A percentile compares a stretch with the other conserved stretches of the same genome.
Conservation (phyloP, 768 basidiomycete genomes). For the Phanerochaete carnosa region DNA sequence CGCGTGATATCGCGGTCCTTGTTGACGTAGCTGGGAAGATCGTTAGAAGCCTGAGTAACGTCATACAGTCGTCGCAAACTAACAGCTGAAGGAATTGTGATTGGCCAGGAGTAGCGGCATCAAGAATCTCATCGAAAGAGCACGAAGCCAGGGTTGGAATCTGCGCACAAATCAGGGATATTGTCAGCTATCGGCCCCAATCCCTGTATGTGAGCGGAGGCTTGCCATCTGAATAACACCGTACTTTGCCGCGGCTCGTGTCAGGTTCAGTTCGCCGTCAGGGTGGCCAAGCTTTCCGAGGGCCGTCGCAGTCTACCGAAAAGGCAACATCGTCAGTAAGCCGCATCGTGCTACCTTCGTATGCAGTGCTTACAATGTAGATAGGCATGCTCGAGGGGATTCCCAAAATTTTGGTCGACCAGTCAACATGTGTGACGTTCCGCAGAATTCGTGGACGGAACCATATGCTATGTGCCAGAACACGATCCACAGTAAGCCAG, state of each 20-base stretch:
- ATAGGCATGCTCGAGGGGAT: constrained; percentile 64
- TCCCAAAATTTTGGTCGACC: constrained; percentile 79
- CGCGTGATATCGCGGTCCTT: constrained; percentile 83
- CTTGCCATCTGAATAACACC: constrained; percentile 71
- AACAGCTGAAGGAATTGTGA: constrained; percentile 85
- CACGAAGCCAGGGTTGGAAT: constrained; percentile 95
- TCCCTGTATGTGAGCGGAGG: neutral
- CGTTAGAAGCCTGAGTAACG: neutral
- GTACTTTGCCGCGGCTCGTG: constrained; percentile 81
- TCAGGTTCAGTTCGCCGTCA: constrained; percentile 90
- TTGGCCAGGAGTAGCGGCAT: constrained; percentile 70
- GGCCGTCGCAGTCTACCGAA: constrained; percentile 61
- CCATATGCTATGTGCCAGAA: constrained; percentile 18
- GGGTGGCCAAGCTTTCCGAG: constrained; percentile 95
- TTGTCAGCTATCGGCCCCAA: too few species aligned
- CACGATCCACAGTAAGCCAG: neutral
- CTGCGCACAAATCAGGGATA: constrained; percentile 34
- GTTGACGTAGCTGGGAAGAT: constrained; percentile 86
- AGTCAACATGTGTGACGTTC: constrained; percentile 83
- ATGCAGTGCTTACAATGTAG: constrained; percentile 42
- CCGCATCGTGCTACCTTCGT: too few species aligned
- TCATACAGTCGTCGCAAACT: too few species aligned
- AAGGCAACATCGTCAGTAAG: neutral
- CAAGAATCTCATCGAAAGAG: constrained; percentile 94
- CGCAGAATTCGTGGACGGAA: constrained; percentile 47